Evolutionary conservation across 371 early-diverging fungal genomes (phyloP), one percentile per base, ranked within the genome.

Genomic region (Cokeromyces recurvatus): DNA sequence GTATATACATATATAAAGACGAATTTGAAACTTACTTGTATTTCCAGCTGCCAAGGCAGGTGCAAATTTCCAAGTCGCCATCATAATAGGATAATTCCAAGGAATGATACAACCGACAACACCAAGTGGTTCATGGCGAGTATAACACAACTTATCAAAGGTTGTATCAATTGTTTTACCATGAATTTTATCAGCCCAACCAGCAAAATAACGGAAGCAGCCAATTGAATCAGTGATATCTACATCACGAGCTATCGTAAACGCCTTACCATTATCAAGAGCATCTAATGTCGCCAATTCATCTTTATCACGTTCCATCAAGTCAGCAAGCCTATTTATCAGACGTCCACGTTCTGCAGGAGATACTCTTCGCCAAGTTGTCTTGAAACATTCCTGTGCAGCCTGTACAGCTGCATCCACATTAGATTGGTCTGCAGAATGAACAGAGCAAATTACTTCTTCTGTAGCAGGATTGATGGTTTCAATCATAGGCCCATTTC

Each of bases 261-360:
- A 65, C 1, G 90, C 72, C 64, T 94, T 94, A n/a, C 94, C 94
- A 24, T 84, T 88, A 61, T 91, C 86, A 31, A 80, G 54, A 31
- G 89, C 83, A 58, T 93, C 95, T 24, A 92, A 59, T 1, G 66
- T 68, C 20, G 92, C 91, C 22, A 94, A 52, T 14, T 75, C 68
- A 16, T 74, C 72, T 20, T 64, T 60, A 62, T 89, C 74, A 19
- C 75, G 62, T 51, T 89, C 87, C 37, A 92, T 74, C 8, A 83
- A 65, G 17, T 81, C 74, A 8, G 90, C 90, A 47, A 91, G 74
- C 31, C 77, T 77, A 36, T 82, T 42, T 20, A 49, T 16, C 31
- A 66, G 43, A 14, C 53, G 55, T 29, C 64, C 71, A 29, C 66
- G 63, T 23, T 70, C 64, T 35, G 64, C 45, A n/a, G 70, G 84